Evolutionary conservation across 306 rosid genomes (phyloP).

Genomic region (Pterocarpus santalinus): DNA sequence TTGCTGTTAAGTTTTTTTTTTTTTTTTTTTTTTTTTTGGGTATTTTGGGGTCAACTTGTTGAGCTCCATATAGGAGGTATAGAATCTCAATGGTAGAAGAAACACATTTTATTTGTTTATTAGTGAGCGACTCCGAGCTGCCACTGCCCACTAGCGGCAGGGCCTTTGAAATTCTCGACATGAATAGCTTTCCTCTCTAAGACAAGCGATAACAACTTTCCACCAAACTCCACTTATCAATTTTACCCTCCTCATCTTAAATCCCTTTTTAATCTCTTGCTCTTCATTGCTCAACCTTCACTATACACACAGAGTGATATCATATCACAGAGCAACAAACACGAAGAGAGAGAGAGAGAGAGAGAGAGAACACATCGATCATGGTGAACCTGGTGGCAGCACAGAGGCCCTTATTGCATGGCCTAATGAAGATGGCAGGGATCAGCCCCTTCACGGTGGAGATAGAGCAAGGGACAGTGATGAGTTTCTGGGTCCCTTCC

Average conservation of each 20-base stretch:
- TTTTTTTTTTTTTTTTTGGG: too few species aligned
- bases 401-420: constrained; percentile 68
- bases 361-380: constrained; percentile 7
- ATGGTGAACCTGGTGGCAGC: constrained; percentile 88
- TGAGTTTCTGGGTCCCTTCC: constrained; percentile 84
- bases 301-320: background rate
- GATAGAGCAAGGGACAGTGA: constrained; percentile 77
- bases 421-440: constrained; percentile 93
- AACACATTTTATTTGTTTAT: background rate
- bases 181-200: background rate
- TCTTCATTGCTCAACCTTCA: constrained; percentile 2
- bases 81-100: too few species aligned
- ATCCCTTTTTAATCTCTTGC: background rate
- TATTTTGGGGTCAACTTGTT: too few species aligned
- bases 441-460: constrained; percentile 71
- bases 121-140: background rate
- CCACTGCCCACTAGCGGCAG: background rate
- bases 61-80: too few species aligned
- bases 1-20: too few species aligned
- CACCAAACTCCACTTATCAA: constrained; percentile 56
- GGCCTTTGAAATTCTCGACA: constrained; percentile 11
- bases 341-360: background rate
- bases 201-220: constrained; percentile 52
- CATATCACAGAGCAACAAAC: background rate
- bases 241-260: background rate